Evolutionary conservation across 257 asterid species (phyloP).

Genomic region (Leonotis leonurus): DNA sequence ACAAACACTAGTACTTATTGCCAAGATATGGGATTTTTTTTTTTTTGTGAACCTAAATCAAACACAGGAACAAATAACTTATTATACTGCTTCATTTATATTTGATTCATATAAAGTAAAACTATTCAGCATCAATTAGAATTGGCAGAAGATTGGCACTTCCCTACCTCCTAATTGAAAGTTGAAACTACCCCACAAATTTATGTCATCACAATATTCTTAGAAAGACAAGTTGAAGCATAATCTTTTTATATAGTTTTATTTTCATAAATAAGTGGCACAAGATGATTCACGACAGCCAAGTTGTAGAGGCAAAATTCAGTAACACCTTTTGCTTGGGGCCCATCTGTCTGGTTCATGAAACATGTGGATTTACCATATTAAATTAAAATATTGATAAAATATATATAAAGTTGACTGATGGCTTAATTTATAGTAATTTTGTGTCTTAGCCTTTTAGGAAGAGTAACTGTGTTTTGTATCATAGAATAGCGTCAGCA

Average conservation of each 20-base stretch:
- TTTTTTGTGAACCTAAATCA: background rate
- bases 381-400: no score
- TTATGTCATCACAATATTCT: background rate
- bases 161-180: no score
- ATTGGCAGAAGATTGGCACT: background rate
- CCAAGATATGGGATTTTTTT: background rate
- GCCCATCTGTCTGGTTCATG: slow-evolving; percentile 9
- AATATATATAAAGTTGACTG: background rate
- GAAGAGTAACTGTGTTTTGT: background rate
- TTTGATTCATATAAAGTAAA: background rate
- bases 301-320: background rate
- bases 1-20: background rate
- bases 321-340: background rate
- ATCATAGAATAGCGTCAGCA: background rate
- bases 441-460: background rate
- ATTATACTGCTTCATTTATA: background rate
- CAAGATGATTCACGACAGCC: background rate
- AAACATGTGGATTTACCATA: slow-evolving; percentile 18
- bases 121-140: background rate
- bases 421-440: background rate
- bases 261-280: background rate
- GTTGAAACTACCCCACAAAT: background rate
- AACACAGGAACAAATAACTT: background rate
- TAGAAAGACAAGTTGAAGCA: slow-evolving; percentile 5
- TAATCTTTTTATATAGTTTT: background rate